These are phyloP conservation scores for Eucalyptus decipiens DNA, from an alignment of 345 rosid genomes.

Conservation along the genomic window DNA sequence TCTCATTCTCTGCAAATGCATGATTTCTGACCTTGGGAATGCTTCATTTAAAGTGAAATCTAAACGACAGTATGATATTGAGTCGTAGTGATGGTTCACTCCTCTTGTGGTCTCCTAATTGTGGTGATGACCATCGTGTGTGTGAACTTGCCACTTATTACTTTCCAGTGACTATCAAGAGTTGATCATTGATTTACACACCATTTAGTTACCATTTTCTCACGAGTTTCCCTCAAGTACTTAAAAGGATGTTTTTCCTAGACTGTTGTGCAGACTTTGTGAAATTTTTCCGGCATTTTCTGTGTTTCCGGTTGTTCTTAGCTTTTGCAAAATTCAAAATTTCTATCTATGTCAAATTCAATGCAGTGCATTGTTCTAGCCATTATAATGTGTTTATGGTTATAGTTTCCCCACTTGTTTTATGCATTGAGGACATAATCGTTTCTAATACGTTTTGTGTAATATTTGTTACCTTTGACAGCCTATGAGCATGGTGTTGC, in stretches of 20 bases:
- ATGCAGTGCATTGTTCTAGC: background rate
- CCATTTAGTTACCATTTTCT: background rate
- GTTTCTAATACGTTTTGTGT: background rate
- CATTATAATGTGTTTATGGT: background rate
- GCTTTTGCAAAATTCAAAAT: background rate
- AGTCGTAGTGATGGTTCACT: background rate
- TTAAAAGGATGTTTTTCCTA: background rate
- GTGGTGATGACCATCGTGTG: background rate
- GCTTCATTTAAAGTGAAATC: background rate
- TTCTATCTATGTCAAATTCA: background rate
- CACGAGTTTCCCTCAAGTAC: background rate
- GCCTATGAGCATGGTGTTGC: slow-evolving; percentile 99
- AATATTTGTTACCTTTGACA: slow-evolving; percentile 5
- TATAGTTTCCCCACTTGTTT: background rate
- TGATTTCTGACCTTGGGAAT: background rate
- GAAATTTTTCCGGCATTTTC: background rate
- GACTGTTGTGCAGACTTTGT: background rate
- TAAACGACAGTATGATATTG: background rate
- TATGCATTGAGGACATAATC: background rate
- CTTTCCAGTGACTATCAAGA: background rate
- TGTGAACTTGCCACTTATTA: background rate
- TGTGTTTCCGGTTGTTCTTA: background rate
- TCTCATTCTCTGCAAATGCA: background rate
- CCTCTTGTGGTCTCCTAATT: background rate
- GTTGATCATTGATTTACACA: background rate